These are phyloP conservation scores for Coniochaeta pulveracea DNA, from an alignment of 2,329 filamentous ascomycete genomes.

Conservation along the genomic window DNA sequence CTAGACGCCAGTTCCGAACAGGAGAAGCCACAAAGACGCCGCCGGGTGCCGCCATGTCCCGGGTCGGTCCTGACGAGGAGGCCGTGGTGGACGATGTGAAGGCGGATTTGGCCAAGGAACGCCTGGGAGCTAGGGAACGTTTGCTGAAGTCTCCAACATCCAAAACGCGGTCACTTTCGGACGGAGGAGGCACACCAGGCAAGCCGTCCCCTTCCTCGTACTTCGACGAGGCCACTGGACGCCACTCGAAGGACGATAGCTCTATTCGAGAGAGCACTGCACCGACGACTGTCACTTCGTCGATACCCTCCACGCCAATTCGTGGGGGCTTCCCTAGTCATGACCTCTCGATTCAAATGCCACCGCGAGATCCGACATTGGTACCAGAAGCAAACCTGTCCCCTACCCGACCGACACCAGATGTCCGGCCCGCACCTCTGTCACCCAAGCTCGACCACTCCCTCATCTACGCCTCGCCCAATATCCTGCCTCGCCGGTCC, in stretches of 20 bases:
- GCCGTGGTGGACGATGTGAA: constrained; percentile 20
- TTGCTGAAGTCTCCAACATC: constrained; percentile 25
- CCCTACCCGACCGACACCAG: constrained; percentile 13
- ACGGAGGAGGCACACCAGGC: constrained; percentile 42
- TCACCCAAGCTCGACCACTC: constrained; percentile 80
- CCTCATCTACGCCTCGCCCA: constrained; percentile 78
- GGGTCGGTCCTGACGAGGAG: constrained; percentile 19
- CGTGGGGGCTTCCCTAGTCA: constrained; percentile 51
- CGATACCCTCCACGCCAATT: constrained; percentile 58
- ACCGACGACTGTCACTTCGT: constrained; percentile 18
- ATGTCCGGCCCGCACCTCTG: constrained; percentile 50
- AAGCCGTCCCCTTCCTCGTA: constrained; percentile 47
- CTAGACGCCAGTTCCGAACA: neutral
- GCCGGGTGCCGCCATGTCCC: constrained; percentile 11
- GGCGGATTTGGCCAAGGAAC: constrained; percentile 4
- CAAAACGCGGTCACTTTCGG: constrained; percentile 54
- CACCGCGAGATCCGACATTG: constrained; percentile 20
- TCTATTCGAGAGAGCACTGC: constrained; percentile 31
- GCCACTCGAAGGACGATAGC: constrained; percentile 57
- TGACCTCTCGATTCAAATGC: constrained; percentile 61
- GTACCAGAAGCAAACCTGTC: constrained; percentile 30
- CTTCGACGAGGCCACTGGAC: constrained; percentile 40
- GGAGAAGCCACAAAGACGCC: neutral
- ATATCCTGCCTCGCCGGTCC: constrained; percentile 78
- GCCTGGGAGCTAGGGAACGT: constrained; percentile 4